phyloP scores from a whole-genome alignment of 176 grass and related monocot species.

The Sorghum bicolor region DNA sequence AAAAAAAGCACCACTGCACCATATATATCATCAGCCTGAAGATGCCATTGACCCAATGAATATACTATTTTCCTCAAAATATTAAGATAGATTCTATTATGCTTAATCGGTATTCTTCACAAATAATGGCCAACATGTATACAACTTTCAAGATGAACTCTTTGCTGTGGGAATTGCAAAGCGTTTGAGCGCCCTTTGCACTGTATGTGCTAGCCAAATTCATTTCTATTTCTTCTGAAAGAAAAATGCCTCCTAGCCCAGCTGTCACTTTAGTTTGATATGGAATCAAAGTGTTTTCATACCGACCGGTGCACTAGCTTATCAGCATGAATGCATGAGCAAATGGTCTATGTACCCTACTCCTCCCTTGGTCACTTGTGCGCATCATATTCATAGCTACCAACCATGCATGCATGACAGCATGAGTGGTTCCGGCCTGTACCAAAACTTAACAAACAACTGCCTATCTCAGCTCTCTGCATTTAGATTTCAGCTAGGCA shows the following conservation, averaged over 20 bases:
- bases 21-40: neutral
- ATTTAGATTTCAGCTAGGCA: neutral
- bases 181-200: neutral
- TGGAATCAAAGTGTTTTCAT: slow-evolving; percentile 23
- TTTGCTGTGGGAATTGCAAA: neutral
- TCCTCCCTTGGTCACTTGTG: slow-evolving; percentile 14
- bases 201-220: neutral
- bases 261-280: slow-evolving; percentile 26
- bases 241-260: neutral
- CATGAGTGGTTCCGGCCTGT: slow-evolving; percentile 1
- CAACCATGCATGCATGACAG: neutral
- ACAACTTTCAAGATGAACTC: neutral
- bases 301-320: slow-evolving; percentile 33
- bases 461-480: neutral
- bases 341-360: slow-evolving; percentile 36
- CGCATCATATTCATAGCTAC: slow-evolving; percentile 23
- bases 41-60: neutral
- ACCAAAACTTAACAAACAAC: slow-evolving; percentile 6
- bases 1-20: neutral
- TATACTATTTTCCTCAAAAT: neutral
- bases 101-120: neutral
- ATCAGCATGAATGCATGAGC: slow-evolving; percentile 38
- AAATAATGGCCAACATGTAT: neutral
- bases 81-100: too few species aligned
- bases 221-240: neutral